These are phyloP conservation scores for Talaromyces pinophilus DNA, from an alignment of 2,329 filamentous ascomycete species.

Conservation along the genomic window DNA sequence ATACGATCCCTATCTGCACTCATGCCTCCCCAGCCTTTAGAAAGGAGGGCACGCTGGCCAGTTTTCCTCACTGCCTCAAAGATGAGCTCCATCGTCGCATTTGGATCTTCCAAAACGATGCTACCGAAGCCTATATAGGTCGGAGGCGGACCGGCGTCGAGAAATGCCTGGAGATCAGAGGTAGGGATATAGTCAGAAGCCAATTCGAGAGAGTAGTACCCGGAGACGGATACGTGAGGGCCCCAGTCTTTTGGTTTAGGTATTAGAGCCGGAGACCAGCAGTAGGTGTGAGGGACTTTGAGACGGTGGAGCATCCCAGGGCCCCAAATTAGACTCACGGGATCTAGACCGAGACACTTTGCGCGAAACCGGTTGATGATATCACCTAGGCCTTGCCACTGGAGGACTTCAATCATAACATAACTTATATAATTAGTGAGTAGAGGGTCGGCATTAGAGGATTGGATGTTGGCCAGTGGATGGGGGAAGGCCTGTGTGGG, in stretches of 20 bases:
- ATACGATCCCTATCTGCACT: conserved; percentile 60
- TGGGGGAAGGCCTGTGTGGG: conserved; percentile 44
- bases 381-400: conserved; percentile 38
- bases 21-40: conserved; percentile 84
- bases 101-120: conserved; percentile 76
- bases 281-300: conserved; percentile 16
- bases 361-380: conserved; percentile 49
- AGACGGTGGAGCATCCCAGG: conserved; percentile 12
- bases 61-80: conserved; percentile 68
- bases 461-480: conserved; percentile 52
- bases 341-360: conserved; percentile 44
- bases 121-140: conserved; percentile 83
- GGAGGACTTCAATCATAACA: conserved; percentile 11
- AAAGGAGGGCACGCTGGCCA: conserved; percentile 74
- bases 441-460: conserved; percentile 34
- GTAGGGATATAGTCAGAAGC: conserved; percentile 66
- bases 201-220: conserved; percentile 61
- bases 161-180: conserved; percentile 64
- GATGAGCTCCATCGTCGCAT: conserved; percentile 69
- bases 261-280: conserved; percentile 33
- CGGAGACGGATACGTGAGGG: conserved; percentile 40
- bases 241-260: conserved; percentile 47
- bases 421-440: conserved; percentile 16
- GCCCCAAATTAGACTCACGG: conserved; percentile 29
- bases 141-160: conserved; percentile 68